Evolutionary conservation across 352 stramenopile species (phyloP).

Genomic region (Nothophytophthora sp.): DNA sequence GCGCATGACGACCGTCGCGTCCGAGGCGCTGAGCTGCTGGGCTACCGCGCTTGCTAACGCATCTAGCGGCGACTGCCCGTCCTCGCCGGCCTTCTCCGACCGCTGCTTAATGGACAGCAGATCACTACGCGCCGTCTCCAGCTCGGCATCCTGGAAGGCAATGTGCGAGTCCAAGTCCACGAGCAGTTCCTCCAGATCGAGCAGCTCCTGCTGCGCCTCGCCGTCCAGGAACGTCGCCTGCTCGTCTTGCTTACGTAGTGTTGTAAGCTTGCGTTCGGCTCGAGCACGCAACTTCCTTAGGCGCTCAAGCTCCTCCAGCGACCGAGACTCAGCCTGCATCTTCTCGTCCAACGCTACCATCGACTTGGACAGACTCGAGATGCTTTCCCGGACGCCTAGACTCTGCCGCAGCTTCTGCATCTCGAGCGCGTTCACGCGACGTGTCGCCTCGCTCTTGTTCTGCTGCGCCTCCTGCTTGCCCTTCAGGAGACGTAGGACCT

Average conservation of each 20-base stretch:
- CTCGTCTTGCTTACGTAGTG: slow-evolving; percentile 46
- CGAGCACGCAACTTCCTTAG: slow-evolving; percentile 69
- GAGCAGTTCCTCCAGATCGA: slow-evolving; percentile 74
- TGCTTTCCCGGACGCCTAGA: slow-evolving; percentile 71
- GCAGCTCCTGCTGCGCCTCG: slow-evolving; percentile 66
- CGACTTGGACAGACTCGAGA: slow-evolving; percentile 68
- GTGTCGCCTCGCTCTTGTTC: slow-evolving; percentile 52
- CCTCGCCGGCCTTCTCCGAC: slow-evolving; percentile 15
- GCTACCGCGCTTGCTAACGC: slow-evolving; percentile 29
- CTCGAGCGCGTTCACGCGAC: slow-evolving; percentile 69
- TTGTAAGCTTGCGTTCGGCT: slow-evolving; percentile 64
- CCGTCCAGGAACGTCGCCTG: slow-evolving; percentile 57
- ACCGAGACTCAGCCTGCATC: slow-evolving; percentile 58
- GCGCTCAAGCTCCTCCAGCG: slow-evolving; percentile 64
- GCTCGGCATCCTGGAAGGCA: slow-evolving; percentile 76
- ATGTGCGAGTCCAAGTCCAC: slow-evolving; percentile 84
- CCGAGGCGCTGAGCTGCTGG: slow-evolving; percentile 20
- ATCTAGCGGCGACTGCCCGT: slow-evolving; percentile 54
- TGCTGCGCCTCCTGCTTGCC: slow-evolving; percentile 67
- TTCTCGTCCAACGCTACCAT: slow-evolving; percentile 62
- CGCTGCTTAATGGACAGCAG: slow-evolving; percentile 48
- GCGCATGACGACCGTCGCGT: slow-evolving; percentile 28
- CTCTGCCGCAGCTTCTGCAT: slow-evolving; percentile 84
- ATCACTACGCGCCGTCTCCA: slow-evolving; percentile 53
- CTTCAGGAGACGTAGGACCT: slow-evolving; percentile 66